Percentiles rank a stretch among this genome's conserved stretches.
phyloP scores from a whole-genome alignment of 345 rosid genomes.

The Brassica juncea region DNA sequence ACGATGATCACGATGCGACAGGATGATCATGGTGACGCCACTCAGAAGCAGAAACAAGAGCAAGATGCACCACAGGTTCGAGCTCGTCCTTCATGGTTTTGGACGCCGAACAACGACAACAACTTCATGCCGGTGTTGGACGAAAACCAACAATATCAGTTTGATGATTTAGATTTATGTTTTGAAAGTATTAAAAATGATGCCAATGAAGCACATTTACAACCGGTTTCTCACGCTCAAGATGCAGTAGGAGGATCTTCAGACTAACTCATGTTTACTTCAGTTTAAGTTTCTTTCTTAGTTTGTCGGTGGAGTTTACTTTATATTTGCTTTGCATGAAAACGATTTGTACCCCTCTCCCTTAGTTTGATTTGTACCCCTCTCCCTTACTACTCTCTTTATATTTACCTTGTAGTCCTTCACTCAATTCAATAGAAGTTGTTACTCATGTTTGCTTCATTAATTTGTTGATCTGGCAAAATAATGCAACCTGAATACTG shows the following conservation, averaged over 20 bases:
- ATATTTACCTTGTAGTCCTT: not conserved
- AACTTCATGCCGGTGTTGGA: not conserved
- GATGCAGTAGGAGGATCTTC: not conserved
- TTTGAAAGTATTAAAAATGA: not conserved
- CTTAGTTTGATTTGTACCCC: not conserved
- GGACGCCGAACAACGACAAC: not conserved
- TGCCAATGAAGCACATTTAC: not conserved
- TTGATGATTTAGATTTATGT: not conserved
- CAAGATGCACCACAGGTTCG: not conserved
- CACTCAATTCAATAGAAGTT: not conserved
- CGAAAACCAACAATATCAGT: not conserved
- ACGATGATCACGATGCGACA: not conserved
- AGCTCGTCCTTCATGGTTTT: too few species aligned
- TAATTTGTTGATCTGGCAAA: not conserved
- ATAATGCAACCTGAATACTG: not conserved
- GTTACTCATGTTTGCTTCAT: not conserved
- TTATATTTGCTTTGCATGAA: not conserved
- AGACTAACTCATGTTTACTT: not conserved
- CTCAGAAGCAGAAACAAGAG: not conserved
- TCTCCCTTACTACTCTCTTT: not conserved
- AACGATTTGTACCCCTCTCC: not conserved
- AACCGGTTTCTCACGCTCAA: not conserved
- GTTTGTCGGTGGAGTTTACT: not conserved
- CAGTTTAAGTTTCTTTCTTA: not conserved
- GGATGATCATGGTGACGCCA: not conserved